These are phyloP conservation scores for Phytopythium helicoides DNA, from an alignment of 352 stramenopile genomes.

Conservation along the genomic window DNA sequence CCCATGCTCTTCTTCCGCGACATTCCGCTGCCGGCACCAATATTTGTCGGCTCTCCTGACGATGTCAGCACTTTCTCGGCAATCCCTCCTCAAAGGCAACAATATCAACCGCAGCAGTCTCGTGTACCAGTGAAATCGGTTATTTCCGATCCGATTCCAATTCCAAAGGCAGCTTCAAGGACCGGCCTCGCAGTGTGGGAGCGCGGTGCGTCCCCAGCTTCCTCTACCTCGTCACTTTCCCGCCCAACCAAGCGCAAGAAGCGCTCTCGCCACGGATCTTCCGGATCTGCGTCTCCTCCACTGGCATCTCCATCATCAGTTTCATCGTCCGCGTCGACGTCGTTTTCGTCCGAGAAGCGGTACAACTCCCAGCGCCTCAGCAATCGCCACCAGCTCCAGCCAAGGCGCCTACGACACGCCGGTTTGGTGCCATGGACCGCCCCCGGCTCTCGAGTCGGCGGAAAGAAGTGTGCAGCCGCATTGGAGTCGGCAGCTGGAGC, in stretches of 20 bases:
- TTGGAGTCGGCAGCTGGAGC: neutral
- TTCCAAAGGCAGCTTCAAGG: conserved; percentile 18
- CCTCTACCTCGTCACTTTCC: neutral
- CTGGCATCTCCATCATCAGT: conserved; percentile 4
- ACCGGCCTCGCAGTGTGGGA: conserved; percentile 26
- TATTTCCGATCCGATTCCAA: conserved; percentile 2
- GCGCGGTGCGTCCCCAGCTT: conserved; percentile 15
- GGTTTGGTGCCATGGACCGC: neutral
- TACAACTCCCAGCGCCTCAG: conserved; percentile 5
- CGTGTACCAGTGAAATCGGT: neutral
- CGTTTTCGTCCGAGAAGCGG: conserved; percentile 32
- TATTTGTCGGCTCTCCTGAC: neutral
- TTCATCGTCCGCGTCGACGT: conserved; percentile 14
- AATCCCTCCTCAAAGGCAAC: neutral
- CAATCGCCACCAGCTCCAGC: neutral
- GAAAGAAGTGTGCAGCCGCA: conserved; percentile 6
- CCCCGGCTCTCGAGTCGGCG: neutral
- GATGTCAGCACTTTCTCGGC: conserved; percentile 1
- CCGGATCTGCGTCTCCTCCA: conserved; percentile 29
- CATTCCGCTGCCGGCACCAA: conserved; percentile 30
- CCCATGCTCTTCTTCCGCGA: conserved; percentile 62
- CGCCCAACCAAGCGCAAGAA: conserved; percentile 66
- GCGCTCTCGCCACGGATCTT: conserved; percentile 40
- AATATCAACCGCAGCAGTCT: neutral
- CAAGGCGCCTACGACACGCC: neutral